Base-by-base conservation (phyloP, 192 early-diverging fungal genomes). In the Lunasporangiospora selenospora region DNA sequence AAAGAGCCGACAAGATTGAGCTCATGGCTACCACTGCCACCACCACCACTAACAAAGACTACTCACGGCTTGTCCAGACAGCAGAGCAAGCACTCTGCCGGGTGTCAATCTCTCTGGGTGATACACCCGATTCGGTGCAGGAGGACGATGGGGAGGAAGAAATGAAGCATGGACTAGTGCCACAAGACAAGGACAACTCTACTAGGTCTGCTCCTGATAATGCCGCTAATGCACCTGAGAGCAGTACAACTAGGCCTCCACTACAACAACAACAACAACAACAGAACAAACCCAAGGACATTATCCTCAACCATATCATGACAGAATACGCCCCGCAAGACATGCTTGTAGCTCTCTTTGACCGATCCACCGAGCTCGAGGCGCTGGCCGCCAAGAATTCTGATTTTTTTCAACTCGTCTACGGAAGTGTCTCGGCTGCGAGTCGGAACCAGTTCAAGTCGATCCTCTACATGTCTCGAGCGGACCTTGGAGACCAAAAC, bases 321-420 rank as follows among this genome's bases (percentile, higher is more conserved):
- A 33, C 30, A 18, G 65, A 54, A n/a, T 11, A 38, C 19, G 53
- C 53, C 0, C 59, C 67, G 0, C 58, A 61, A 39, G 67, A 71
- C 38, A 43, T 71, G 59, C 53, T 71, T 6, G 67, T 71, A 3
- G 67, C 67, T 6, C 41, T 71, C 16, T 39, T 53, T 56, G 67
- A 62, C 19, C 58, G 67, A 52, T 27, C 59, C 1, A 50, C 48
- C 9, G 67, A 71, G 46, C 27, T 71, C n/a, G 33, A 71, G 29
- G 67, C 53, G 59, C 67, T 71, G 67, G 59, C 47, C 59, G 59
- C 47, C 33, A 53, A 24, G 18, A 51, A 71, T 41, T 71, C 67
- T 19, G 67, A 71, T 2, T 62, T 62, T 31, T 71, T 71, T 34
- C 33, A 43, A 7, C 46, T 71, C 29, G 57, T 71, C 26, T 57